Base-by-base conservation (phyloP, 2,329 filamentous ascomycete genomes). In the Apiospora koreana region DNA sequence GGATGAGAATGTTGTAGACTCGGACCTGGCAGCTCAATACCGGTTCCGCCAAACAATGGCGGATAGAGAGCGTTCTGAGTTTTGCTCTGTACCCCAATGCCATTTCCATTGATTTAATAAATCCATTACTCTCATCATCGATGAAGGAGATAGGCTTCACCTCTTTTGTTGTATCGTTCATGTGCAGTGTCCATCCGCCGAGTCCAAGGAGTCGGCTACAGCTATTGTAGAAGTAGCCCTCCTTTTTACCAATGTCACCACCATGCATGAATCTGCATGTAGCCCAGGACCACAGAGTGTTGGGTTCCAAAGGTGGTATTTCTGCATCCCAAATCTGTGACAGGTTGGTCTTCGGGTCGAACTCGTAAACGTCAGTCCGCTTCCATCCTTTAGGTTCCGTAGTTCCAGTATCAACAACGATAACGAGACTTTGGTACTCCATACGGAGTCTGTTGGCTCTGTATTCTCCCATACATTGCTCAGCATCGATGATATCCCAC, bases 281-380 rank as follows among this genome's bases (percentile, higher is more conserved):
- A 0, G 74, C 28, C 42, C 69, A 65, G 41, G 65, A 75, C 50
- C 75, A 73, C 25, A 76, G 65, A 25, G 73, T 68, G 18, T 75
- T 75, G 2, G 70, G 50, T 16, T 69, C 43, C n/a, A 70, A 38
- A 1, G 67, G 9, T 9, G 76, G 74, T 1, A 77, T 68, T n/a
- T 71, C 71, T 9, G 50, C 48, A 64, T 73, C 48, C 74, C 74
- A 77, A 1, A 72, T 38, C 3, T 67, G 45, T 12, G 65, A 71
- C 54, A 75, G 68, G 16, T 71, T 73, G 16, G 54, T 5, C 6
- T 70, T 46, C 10, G 45, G 45, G 7, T 8, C 43, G 2, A 75
- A 73, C 38, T 73, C 71, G 74, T 73, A 77, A 25, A 74, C 73
- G 1, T 76, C 71, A 54, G 72, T 66, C 69, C 74, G 72, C 35